Evolutionary conservation across 2,329 filamentous ascomycete genomes (phyloP).

Genomic region (Claviceps citrina): DNA sequence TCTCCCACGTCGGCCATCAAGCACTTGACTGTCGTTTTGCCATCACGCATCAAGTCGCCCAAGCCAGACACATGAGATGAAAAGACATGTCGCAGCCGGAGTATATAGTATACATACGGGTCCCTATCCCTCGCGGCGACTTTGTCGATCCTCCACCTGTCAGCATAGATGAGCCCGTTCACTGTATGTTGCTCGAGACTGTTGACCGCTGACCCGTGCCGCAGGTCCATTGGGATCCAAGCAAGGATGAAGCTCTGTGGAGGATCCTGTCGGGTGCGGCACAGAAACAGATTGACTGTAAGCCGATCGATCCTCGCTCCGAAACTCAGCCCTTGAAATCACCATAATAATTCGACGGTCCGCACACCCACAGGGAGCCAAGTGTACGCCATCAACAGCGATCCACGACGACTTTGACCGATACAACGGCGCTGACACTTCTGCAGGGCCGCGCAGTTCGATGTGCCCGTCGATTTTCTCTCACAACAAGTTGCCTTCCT

Average conservation of each 20-base stretch:
- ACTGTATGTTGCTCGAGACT: not conserved
- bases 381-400: conserved; percentile 36
- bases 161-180: conserved; percentile 17
- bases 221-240: conserved; percentile 73
- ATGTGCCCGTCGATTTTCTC: conserved; percentile 76
- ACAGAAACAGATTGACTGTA: conserved; percentile 79
- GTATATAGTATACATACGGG: conserved; percentile 68
- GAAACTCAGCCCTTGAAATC: not conserved
- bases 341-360: conserved; percentile 9
- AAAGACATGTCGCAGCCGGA: conserved; percentile 33
- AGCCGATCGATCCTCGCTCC: conserved; percentile 11
- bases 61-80: not conserved
- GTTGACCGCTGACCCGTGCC: conserved; percentile 3
- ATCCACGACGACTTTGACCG: conserved; percentile 9
- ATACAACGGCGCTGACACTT: conserved; percentile 5
- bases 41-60: not conserved
- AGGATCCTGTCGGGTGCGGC: conserved; percentile 70
- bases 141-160: conserved; percentile 86
- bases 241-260: conserved; percentile 82
- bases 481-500: conserved; percentile 89
- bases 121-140: conserved; percentile 75
- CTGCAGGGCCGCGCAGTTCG: conserved; percentile 54
- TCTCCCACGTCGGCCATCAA: not conserved
- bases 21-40: not conserved
- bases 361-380: conserved; percentile 49